Evolutionary conservation across 306 rosid genomes (phyloP).

Genomic region (Myrica gale): DNA sequence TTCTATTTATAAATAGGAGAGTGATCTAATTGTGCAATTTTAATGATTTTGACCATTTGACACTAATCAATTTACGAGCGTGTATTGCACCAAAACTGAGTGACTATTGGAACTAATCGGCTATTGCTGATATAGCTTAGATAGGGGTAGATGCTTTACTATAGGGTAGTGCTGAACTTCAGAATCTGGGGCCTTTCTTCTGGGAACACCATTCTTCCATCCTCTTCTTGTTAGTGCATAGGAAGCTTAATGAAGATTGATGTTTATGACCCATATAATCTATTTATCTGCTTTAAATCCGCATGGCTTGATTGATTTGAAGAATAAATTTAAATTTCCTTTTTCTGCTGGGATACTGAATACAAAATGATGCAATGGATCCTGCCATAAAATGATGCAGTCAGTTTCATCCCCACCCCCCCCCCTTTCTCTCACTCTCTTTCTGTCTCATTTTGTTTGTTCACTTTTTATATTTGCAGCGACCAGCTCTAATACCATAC

Average conservation of each 20-base stretch:
- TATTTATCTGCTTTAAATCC: too few species aligned
- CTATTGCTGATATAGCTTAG: not conserved
- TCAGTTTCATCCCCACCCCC: not conserved
- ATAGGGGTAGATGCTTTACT: too few species aligned
- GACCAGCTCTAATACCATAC: constrained; percentile 94
- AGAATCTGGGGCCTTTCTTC: too few species aligned
- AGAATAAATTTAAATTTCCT: constrained; percentile 14
- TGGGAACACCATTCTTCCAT: too few species aligned
- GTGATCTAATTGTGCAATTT: too few species aligned
- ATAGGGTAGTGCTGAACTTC: too few species aligned
- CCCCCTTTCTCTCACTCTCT: not conserved
- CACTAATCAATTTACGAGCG: not conserved
- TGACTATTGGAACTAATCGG: not conserved
- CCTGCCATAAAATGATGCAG: constrained; percentile 5
- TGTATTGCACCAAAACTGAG: not conserved
- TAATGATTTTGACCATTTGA: too few species aligned
- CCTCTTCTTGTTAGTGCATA: too few species aligned
- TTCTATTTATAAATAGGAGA: too few species aligned
- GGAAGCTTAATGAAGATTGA: not conserved
- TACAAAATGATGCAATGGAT: constrained; percentile 15
- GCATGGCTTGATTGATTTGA: not conserved
- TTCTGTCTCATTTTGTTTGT: not conserved
- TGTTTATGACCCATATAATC: not conserved
- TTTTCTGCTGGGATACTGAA: constrained; percentile 15
- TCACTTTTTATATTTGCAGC: constrained; percentile 43